Evolutionary conservation across 306 rosid genomes (phyloP), one percentile per base, ranked within the genome.

Genomic region (Vicia sativa): DNA sequence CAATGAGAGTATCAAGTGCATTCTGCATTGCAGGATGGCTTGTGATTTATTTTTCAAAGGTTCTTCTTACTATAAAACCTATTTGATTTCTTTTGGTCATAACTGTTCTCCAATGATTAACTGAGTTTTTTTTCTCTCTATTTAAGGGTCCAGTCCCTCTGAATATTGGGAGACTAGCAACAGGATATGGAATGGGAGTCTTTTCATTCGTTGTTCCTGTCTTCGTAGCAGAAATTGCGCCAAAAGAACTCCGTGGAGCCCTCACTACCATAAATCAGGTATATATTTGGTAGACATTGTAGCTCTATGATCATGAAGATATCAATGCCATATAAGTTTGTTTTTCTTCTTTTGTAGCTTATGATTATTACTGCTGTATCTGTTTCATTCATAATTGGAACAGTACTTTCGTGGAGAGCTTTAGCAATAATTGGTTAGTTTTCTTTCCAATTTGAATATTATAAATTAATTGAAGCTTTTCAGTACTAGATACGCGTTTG

Each of bases 161-260:
- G 88, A 87, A 88, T 84, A 77, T 86, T 79, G 98, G 91, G 66
- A 89, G 97, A 84, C 76, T 90, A 69, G 88, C 90, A 68, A 93
- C 95, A n/a, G 98, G 98, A 77, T 93, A 86, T 70, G 98, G 96
- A 81, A 93, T 93, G 97, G 98, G 98, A 75, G 83, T 90, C 28
- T 93, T 85, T 76, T 93, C 97, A 50, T 93, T 78, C 21, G 96
- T 90, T 86, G 98, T 88, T 74, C 97, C 97, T 6, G 65, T 93
- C 76, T 90, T 90, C 74, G 42, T 93, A 59, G 93, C 99, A 37
- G 99, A 90, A 83, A 88, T 93, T 68, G 96, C 99, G 71, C 96
- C 96, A 18, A 90, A 90, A 78, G 79, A 87, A 64, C 96, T 90
- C 68, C 82, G 96, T 60, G 99, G 99, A 46, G 72, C 85, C 44